Conservation (phyloP, 192 early-diverging fungal genomes). For the Coemansia sp. region DNA sequence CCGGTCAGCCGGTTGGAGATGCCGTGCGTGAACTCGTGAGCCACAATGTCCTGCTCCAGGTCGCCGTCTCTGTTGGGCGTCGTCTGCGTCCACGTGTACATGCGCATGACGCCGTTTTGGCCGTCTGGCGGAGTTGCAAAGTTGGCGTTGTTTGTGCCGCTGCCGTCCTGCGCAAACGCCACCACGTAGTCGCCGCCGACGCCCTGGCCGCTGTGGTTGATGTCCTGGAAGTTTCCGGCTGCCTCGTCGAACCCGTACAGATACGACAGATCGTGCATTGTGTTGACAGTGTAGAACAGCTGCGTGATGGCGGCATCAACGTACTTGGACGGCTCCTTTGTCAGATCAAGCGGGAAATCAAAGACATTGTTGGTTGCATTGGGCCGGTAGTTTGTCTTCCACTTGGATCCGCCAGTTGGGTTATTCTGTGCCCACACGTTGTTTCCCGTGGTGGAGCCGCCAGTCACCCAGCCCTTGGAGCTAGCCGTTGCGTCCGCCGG, state of each 20-base stretch:
- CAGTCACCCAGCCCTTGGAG: conserved; percentile 88
- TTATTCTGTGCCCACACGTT: conserved; percentile 97
- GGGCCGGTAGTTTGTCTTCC: conserved; percentile 77
- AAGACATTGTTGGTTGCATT: conserved; percentile 43
- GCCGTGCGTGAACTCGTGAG: conserved; percentile 94
- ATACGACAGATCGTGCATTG: conserved; percentile 86
- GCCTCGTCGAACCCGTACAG: conserved; percentile 89
- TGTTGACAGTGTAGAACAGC: conserved; percentile 91
- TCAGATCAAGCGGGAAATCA: conserved; percentile 73
- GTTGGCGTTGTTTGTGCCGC: conserved; percentile 91
- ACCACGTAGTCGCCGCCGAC: conserved; percentile 81
- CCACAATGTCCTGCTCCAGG: conserved; percentile 87
- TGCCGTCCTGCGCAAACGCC: conserved; percentile 90
- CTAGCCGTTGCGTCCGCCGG: conserved; percentile 62
- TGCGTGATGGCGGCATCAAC: conserved; percentile 82
- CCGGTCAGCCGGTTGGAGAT: conserved; percentile 90
- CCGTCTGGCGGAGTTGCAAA: conserved; percentile 97
- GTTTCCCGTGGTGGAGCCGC: conserved; percentile 69
- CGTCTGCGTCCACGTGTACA: conserved; percentile 89
- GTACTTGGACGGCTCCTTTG: conserved; percentile 66
- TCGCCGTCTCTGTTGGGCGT: conserved; percentile 79
- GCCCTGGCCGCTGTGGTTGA: conserved; percentile 78
- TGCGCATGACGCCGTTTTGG: conserved; percentile 85
- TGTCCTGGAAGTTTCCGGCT: conserved; percentile 94
- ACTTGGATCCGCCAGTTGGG: conserved; percentile 70